These are phyloP conservation scores for Camellia oleifera DNA, from an alignment of 179 eudicot genomes.

Conservation along the genomic window DNA sequence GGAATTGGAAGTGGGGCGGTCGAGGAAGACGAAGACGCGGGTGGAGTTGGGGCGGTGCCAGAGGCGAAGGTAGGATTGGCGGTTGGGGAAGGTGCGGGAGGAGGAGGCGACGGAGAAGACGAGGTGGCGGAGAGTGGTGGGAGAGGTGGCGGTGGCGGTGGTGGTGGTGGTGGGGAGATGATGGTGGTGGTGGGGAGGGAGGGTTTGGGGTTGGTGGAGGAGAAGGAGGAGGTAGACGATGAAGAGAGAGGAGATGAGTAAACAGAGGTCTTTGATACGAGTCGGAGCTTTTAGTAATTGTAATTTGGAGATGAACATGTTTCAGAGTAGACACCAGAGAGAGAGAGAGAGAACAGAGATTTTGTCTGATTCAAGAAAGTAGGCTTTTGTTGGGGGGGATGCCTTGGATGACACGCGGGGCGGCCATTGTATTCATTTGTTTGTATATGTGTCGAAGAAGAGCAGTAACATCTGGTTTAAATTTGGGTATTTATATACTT, in stretches of 20 bases:
- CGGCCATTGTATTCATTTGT: too few relatives aligned
- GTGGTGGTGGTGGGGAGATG: slow-evolving; percentile 2
- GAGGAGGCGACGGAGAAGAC: slow-evolving; percentile 66
- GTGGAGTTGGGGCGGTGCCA: slow-evolving; percentile 48
- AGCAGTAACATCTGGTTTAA: too few relatives aligned
- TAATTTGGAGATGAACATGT: neutral
- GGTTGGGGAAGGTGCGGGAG: slow-evolving; percentile 39
- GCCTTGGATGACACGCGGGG: too few relatives aligned
- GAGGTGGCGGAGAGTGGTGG: slow-evolving; percentile 43
- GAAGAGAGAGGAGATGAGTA: slow-evolving; percentile 29
- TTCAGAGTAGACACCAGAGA: neutral
- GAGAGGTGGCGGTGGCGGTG: slow-evolving; percentile 16
- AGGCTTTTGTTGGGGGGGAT: too few relatives aligned
- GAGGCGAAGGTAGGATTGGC: slow-evolving; percentile 42
- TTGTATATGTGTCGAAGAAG: too few relatives aligned
- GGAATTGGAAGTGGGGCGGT: slow-evolving; percentile 20
- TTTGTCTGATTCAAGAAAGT: too few relatives aligned
- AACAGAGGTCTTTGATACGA: slow-evolving; percentile 31
- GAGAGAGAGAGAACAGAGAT: neutral
- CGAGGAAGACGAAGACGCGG: slow-evolving; percentile 60
- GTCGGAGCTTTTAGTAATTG: neutral
- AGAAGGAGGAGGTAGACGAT: too few relatives aligned
- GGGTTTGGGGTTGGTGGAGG: slow-evolving; percentile 21
- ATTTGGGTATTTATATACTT: too few relatives aligned
- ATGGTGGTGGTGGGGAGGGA: slow-evolving; percentile 11